Conservation (phyloP, 768 basidiomycete genomes). For the Phanerochaete sordida region DNA sequence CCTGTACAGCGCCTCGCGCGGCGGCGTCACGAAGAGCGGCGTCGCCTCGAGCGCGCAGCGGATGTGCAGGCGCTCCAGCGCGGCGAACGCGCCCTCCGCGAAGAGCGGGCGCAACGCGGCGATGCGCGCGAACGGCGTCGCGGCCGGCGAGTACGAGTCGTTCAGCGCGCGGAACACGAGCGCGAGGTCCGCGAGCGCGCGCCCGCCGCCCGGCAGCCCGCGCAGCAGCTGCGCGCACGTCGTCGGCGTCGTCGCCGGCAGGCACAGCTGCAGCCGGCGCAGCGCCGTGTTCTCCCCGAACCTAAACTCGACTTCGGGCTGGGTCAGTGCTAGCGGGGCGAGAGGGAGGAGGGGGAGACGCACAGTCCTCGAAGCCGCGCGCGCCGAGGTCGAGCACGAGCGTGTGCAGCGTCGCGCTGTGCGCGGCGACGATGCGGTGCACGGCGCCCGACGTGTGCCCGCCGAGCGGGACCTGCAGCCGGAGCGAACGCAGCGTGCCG, state of each 20-base stretch:
- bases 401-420: background rate
- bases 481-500: background rate
- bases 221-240: background rate
- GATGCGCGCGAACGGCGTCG: background rate
- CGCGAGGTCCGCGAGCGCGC: background rate
- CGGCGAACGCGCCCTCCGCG: background rate
- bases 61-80: background rate
- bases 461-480: background rate
- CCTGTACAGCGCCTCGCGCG: background rate
- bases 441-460: background rate
- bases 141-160: background rate
- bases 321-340: background rate
- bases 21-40: too few relatives aligned
- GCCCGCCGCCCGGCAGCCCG: background rate
- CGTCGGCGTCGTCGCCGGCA: background rate
- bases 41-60: background rate
- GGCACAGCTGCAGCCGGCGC: background rate
- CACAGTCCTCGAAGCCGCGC: background rate
- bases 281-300: background rate
- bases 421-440: background rate
- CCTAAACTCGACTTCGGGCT: background rate
- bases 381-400: background rate
- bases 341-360: background rate
- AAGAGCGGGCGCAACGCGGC: background rate
- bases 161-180: background rate